Evolutionary conservation across 1,284 basidiomycete genomes (phyloP), one percentile per base, ranked within the genome.

Genomic region (Boletellus deceptivus): DNA sequence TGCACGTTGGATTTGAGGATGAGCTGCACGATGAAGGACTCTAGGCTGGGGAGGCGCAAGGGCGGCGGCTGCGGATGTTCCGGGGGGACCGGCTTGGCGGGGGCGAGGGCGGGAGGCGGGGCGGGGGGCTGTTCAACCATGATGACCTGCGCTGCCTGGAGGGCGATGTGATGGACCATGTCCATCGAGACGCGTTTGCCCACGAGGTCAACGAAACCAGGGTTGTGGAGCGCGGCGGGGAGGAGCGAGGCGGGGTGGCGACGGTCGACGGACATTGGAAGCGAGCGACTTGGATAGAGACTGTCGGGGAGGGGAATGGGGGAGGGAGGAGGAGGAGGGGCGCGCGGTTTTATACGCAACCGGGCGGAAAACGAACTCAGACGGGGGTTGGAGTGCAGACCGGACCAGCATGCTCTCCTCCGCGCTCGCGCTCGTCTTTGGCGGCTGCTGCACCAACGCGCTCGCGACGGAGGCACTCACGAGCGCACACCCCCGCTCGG

Each of bases 1-100:
- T 95, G 92, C 38, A 98, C 93, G 67, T 94, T 93, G 49, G 91
- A 92, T 64, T 83, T 80, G 61, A 87, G 78, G 62, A 95, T 87
- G 50, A 98, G 80, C 67, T 86, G 83, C 52, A 82, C 75, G 68
- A 99, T 94, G 72, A 98, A 99, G 49, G 87, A 80, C 64, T 95
- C 88, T 49, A 99, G 78, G 37, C 85, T 80, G 6, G 86, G 88
- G n/a, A 92, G 70, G 49, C 72, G 59, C 47, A 65, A 55, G 43
- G 74, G 55, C 61, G 73, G 54, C 29, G 70, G 67, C 27, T 68
- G 66, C 56, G 64, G 62, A 45, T 31, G 51, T 59, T 71, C 69
- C 51, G 62, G 59, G 53, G 72, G 69, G n/a, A 59, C 61, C 54
- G 69, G 55, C 67, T 75, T 80, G 71, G 69, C 73, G 53, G 74